phyloP scores from a whole-genome alignment of 371 early-diverging fungal species.

The Mucor irregularis region DNA sequence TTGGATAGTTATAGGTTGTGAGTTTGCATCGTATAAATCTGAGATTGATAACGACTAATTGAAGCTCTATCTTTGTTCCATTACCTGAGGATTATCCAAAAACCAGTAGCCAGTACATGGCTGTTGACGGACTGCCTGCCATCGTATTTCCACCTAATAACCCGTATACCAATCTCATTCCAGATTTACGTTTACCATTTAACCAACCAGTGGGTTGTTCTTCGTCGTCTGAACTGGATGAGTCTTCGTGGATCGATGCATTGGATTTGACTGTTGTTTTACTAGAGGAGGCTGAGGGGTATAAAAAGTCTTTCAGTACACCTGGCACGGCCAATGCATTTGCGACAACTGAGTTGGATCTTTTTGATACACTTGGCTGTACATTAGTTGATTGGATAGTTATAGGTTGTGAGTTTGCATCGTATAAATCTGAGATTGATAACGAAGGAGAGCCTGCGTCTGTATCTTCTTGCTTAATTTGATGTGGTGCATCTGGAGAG shows the following conservation, averaged over 20 bases:
- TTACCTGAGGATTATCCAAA: constrained; percentile 61
- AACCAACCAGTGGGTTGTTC: constrained; percentile 43
- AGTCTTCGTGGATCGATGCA: constrained; percentile 9
- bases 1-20: constrained; percentile 31
- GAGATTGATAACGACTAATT: constrained; percentile 30
- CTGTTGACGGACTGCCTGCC: constrained; percentile 26
- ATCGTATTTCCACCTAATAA: constrained; percentile 27
- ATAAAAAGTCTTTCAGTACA: constrained; percentile 34
- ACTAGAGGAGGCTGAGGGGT: constrained; percentile 16
- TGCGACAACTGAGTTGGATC: constrained; percentile 26
- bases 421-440: constrained; percentile 41
- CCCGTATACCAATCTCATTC: constrained; percentile 47
- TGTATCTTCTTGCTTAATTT: neutral
- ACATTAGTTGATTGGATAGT: constrained; percentile 8
- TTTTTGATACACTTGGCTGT: neutral
- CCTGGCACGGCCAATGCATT: constrained; percentile 38
- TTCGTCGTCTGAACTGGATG: constrained; percentile 44
- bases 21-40: constrained; percentile 36
- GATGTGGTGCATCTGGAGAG: neutral
- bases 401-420: constrained; percentile 28
- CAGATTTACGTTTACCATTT: constrained; percentile 41
- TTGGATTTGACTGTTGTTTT: constrained; percentile 2
- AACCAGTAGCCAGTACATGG: constrained; percentile 82
- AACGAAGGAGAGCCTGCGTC: constrained; percentile 34
- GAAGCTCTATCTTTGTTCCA: neutral